These are phyloP conservation scores for Phoenix roebelenii DNA, from an alignment of 176 grass and related monocot genomes.

Conservation along the genomic window DNA sequence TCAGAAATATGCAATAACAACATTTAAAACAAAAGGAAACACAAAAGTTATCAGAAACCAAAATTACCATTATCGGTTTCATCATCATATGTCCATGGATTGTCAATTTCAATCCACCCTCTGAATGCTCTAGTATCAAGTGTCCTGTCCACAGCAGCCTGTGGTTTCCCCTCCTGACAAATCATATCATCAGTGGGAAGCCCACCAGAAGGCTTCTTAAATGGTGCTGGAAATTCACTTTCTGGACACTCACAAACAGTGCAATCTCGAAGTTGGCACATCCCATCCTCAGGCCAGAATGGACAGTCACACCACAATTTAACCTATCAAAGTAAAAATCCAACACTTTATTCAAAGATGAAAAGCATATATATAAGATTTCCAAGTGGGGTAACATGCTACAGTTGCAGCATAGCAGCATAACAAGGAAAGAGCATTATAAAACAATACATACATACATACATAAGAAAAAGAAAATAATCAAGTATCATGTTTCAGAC, in stretches of 20 bases:
- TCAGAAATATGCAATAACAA: too few relatives aligned
- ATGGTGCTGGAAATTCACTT: constrained; percentile 72
- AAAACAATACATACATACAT: too few relatives aligned
- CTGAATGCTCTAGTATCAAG: constrained; percentile 71
- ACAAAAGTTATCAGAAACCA: background rate
- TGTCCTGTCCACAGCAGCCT: constrained; percentile 87
- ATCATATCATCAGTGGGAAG: constrained; percentile 51
- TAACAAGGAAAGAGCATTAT: too few relatives aligned
- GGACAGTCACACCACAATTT: constrained; percentile 97
- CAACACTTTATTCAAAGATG: too few relatives aligned
- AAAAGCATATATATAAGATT: too few relatives aligned
- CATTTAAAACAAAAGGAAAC: background rate
- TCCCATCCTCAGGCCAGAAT: constrained; percentile 95
- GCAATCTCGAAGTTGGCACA: constrained; percentile 85
- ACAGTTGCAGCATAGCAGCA: too few relatives aligned
- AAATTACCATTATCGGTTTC: constrained; percentile 78
- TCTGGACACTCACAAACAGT: constrained; percentile 92
- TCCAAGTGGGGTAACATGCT: too few relatives aligned
- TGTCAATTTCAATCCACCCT: constrained; percentile 86
- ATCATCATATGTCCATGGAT: constrained; percentile 98
- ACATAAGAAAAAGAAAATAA: too few relatives aligned
- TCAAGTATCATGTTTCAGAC: too few relatives aligned
- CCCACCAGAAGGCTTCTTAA: constrained; percentile 58
- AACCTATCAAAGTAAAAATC: constrained; percentile 26
- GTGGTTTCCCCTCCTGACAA: constrained; percentile 81